Evolutionary conservation across 371 early-diverging fungal genomes (phyloP).

Genomic region (Chytridium lagenaria): DNA sequence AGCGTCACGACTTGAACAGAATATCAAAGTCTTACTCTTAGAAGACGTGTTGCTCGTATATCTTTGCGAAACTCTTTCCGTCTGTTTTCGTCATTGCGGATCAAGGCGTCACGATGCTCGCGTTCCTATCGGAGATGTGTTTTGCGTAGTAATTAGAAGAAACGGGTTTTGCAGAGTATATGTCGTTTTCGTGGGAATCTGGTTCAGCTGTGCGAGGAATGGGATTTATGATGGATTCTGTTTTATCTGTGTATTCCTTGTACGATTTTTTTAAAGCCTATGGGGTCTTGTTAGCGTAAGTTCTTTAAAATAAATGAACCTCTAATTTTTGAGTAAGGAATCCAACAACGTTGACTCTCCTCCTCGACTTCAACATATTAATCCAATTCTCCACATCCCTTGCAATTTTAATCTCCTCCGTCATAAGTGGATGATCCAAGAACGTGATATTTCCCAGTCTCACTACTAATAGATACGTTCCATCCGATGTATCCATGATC

Average conservation of each 20-base stretch:
- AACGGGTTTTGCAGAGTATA: conserved; percentile 30
- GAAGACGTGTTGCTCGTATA: conserved; percentile 39
- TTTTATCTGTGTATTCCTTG: conserved; percentile 25
- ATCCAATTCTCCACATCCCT: conserved; percentile 42
- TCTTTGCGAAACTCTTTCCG: conserved; percentile 32
- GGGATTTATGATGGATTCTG: neutral
- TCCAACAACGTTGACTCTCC: conserved; percentile 37
- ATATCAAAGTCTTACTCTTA: conserved; percentile 29
- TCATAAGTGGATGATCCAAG: conserved; percentile 54
- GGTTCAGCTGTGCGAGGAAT: conserved; percentile 1
- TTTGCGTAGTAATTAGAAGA: conserved; percentile 18
- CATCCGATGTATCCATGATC: conserved; percentile 30
- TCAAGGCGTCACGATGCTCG: conserved; percentile 18
- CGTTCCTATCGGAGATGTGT: conserved; percentile 20
- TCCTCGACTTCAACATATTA: conserved; percentile 35
- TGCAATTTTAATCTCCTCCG: conserved; percentile 46
- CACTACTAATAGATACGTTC: conserved; percentile 44
- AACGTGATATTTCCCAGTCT: conserved; percentile 41
- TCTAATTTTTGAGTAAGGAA: conserved; percentile 46
- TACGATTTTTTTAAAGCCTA: conserved; percentile 35
- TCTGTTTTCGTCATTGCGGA: conserved; percentile 11
- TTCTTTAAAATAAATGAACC: conserved; percentile 30
- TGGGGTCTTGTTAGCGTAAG: neutral
- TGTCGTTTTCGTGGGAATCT: conserved; percentile 12
- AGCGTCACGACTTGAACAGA: neutral